These are phyloP conservation scores for Bullera alba DNA, from an alignment of 768 basidiomycete species.

Conservation along the genomic window DNA sequence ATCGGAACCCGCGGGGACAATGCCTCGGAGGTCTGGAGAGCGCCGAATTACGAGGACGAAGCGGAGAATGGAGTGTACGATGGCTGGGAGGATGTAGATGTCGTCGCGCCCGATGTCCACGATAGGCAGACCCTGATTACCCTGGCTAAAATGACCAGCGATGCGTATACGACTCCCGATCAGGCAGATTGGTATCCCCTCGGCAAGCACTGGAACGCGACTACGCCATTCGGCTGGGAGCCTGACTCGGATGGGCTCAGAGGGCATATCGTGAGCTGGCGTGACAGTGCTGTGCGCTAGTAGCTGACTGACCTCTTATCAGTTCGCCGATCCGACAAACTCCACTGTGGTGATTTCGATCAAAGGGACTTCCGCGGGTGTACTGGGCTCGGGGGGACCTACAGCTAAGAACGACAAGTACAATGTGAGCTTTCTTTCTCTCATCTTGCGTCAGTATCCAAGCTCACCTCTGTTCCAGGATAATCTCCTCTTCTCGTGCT, in stretches of 20 bases:
- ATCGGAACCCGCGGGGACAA: neutral
- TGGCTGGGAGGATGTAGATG: constrained; percentile 61
- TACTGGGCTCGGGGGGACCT: constrained; percentile 67
- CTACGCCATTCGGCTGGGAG: constrained; percentile 79
- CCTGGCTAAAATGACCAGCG: constrained; percentile 82
- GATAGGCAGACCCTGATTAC: constrained; percentile 65
- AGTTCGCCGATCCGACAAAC: constrained; percentile 51
- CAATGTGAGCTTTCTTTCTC: constrained; percentile 50
- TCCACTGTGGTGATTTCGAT: constrained; percentile 78
- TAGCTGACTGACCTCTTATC: neutral
- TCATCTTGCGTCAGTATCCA: neutral
- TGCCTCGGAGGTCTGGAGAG: constrained; percentile 16
- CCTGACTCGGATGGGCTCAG: constrained; percentile 81
- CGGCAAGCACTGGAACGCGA: constrained; percentile 58
- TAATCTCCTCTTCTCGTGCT: constrained; percentile 89
- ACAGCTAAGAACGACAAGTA: constrained; percentile 82
- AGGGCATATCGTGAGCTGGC: constrained; percentile 80
- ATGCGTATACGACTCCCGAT: constrained; percentile 63
- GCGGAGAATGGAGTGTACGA: constrained; percentile 17
- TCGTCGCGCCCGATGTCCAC: constrained; percentile 63
- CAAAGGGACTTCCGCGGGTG: constrained; percentile 82
- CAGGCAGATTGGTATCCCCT: constrained; percentile 63
- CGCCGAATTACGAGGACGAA: constrained; percentile 36
- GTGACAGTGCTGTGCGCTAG: constrained; percentile 14
- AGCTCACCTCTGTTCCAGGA: constrained; percentile 49